Evolutionary conservation across 176 grass and related monocot species (phyloP), one percentile per base, ranked within the genome.

Genomic region (Aegilops longissima): DNA sequence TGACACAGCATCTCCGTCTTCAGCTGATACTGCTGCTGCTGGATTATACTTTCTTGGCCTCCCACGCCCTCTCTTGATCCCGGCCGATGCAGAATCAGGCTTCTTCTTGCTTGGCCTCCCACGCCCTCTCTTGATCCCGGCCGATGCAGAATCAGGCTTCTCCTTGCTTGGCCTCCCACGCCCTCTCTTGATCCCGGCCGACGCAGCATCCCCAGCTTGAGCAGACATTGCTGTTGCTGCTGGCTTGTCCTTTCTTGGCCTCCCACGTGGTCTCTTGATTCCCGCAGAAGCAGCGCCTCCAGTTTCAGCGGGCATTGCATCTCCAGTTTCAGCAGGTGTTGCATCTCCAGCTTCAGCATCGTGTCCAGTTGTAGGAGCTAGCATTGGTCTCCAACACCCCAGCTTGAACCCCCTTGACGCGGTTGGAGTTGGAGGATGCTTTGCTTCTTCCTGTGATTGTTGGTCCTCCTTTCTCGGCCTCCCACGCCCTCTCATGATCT

Each of bases 21-120:
- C 13, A 30, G 36, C 36, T 38, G 36, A 38, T 38, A 38, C 36
- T 38, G 40, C 40, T 42, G n/a, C 27, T 40, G 70, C 13, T 9
- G 59, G 59, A 25, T 13, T 76, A 35, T 70, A 5, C 54, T 86
- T 90, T 49, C 66, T 90, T 40, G 88, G 88, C 18, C 84, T 49
- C 29, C 63, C 88, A 38, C 14, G 78, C 8, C 52, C 78, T 38
- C 72, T 82, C 51, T 82, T 90, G 29, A 70, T 38, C 14, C 33
- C 13, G 0, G 18, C 10, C 31, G 65, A 34, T 9, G 38, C 70
- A 6, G 23, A 45, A 45, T 45, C 38, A 51, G 24, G 17, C 71
- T 77, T 82, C 61, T 70, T 20, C 40, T 30, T 63, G 30, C 30
- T 68, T 68, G 47, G 81, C 14, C 73, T 80, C 27, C 88, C 88